Percentiles rank a stretch among this genome's conserved stretches.
Conservation (phyloP, 2,329 filamentous ascomycete species). For the Cyphellophora europaea region DNA sequence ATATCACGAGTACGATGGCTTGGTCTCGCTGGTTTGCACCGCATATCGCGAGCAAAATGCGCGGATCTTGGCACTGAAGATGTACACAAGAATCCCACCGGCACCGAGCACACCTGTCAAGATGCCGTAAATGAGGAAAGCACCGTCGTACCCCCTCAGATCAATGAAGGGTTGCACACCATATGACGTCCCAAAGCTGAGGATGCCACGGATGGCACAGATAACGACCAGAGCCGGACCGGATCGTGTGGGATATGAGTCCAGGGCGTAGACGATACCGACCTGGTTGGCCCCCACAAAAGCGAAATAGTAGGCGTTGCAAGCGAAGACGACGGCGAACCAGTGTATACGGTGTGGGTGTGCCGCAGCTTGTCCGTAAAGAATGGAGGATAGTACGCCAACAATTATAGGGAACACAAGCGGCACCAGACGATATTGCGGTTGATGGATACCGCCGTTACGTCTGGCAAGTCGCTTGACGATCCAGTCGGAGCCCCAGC, state of each 20-base stretch:
- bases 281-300: no score
- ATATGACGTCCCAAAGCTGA: slow-evolving; percentile 40
- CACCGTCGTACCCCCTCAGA: slow-evolving; percentile 23
- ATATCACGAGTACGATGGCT: no score
- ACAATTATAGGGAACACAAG: no score
- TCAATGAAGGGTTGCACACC: slow-evolving; percentile 23
- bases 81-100: slow-evolving; percentile 22
- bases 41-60: slow-evolving; percentile 18
- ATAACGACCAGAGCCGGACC: slow-evolving; percentile 37
- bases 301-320: no score
- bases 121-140: slow-evolving; percentile 24
- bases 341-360: no score
- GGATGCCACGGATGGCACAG: slow-evolving; percentile 36
- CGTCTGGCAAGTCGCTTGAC: slow-evolving; percentile 27
- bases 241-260: slow-evolving; percentile 33
- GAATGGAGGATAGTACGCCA: no score
- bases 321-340: no score
- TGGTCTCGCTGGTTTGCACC: no score
- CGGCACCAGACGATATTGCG: no score
- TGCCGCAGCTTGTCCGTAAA: no score
- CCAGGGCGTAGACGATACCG: no score
- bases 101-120: slow-evolving; percentile 23
- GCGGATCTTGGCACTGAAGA: slow-evolving; percentile 25
- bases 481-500: slow-evolving; percentile 29
- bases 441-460: no score